Base-by-base conservation (phyloP, 1,284 basidiomycete species). In the Cryptococcus sp. region DNA sequence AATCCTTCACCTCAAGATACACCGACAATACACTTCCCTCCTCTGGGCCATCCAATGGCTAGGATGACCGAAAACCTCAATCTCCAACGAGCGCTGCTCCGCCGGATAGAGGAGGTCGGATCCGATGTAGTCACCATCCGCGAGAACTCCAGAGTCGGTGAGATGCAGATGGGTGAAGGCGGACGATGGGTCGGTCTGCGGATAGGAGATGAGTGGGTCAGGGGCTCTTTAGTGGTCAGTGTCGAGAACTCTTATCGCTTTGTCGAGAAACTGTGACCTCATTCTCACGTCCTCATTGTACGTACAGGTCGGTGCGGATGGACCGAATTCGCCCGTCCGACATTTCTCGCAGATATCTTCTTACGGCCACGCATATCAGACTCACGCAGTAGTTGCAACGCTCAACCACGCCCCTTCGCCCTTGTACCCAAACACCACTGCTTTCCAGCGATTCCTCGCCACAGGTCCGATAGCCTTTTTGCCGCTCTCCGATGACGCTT, bases 391-490 rank as follows among this genome's bases (percentile, higher is more conserved):
- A 40, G 96, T 99, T 17, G 93, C 89, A 0, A 97, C 93, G 0
- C 83, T 99, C 65, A 74, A 82, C 47, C 89, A 94, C 74, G 75
- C 82, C 11, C 64, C 76, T 23, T 64, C 72, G 15, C 83, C 87
- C 5, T 81, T 64, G 43, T 74, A 67, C 60, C 84, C 86, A 1
- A 91, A 91, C 70, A 87, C 86, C 19, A 90, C 87, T 1, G 94
- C 93, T 0, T 98, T 90, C 78, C 96, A 99, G 78, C 83, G 95
- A 25, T 99, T 99, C 81, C 84, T 99, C 34, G 90, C 94, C 0
- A 93, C 92, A 3, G 95, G 96, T 0, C 95, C 96, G 0, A 88
- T 99, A 47, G 95, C 94, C 0, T 98, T 95, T 80, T 83, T 98
- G 15, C 94, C 84, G 87, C 65, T 93, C 25, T 74, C 89, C 0